Evolutionary conservation across 176 grass and related monocot genomes (phyloP), one percentile per base, ranked within the genome.

Genomic region (Cocos nucifera): DNA sequence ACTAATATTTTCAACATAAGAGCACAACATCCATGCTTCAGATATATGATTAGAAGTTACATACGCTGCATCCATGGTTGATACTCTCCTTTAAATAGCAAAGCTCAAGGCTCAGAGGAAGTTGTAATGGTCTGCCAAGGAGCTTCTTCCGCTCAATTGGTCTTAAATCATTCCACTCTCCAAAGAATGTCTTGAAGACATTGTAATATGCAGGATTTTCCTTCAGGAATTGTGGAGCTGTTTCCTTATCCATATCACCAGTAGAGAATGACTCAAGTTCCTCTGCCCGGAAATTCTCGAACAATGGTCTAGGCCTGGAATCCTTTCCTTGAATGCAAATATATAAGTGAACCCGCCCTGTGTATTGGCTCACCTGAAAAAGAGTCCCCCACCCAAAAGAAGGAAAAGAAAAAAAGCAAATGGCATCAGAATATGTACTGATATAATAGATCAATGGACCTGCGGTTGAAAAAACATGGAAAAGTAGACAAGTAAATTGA

Each of bases 271-370:
- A 62, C 20, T 87, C 73, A 72, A 96, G 49, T 85, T 96, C 91
- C 86, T 96, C 91, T 8, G 80, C 86, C 18, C 79, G 78, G 63
- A 96, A 87, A 79, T 96, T 96, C 80, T 96, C 78, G 77, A 81
- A 80, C 72, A 96, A 78, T 49, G 91, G 83, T 62, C 66, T 80
- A 63, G 91, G 91, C 64, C 91, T 90, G 39, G 65, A 72, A 82
- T 96, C 80, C 65, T 71, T 71, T 56, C 79, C 83, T 30, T 78
- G 86, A 82, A 90, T 77, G 79, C 91, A 96, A 62, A 79, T 76
- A 63, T 96, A 87, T 69, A 96, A 81, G 69, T 96, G 91, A 70
- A 96, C 81, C 29, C 91, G 77, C 16, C 91, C 78, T 61, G 91
- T 96, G 32, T 96, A 75, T 60, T 82, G 83, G 72, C 86, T 96